Evolutionary conservation across 2,329 filamentous ascomycete genomes (phyloP).

Genomic region (Xylaria polymorpha): DNA sequence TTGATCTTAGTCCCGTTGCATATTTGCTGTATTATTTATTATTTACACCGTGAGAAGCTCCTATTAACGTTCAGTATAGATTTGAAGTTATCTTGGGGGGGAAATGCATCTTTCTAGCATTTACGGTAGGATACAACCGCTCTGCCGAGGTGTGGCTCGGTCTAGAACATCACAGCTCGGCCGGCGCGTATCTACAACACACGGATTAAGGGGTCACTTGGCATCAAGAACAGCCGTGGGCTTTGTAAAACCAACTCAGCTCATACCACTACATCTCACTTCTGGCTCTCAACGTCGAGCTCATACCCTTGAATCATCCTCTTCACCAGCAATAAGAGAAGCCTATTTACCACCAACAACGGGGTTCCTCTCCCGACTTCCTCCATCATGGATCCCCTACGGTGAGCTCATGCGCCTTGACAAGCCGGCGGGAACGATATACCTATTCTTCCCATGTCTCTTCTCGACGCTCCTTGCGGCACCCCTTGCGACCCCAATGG

Average conservation of each 20-base stretch:
- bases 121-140: conserved; percentile 25
- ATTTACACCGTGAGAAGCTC: too few species aligned
- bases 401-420: conserved; percentile 84
- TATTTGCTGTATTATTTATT: not conserved
- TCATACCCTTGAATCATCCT: conserved; percentile 44
- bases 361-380: conserved; percentile 77
- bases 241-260: conserved; percentile 39
- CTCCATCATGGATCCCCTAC: conserved; percentile 78
- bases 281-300: conserved; percentile 33
- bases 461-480: conserved; percentile 87
- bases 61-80: conserved; percentile 16
- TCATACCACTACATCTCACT: conserved; percentile 25
- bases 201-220: conserved; percentile 20
- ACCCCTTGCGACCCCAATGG: conserved; percentile 71
- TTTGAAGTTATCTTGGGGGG: not conserved
- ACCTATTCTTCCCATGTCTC: conserved; percentile 86
- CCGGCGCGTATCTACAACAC: conserved; percentile 30
- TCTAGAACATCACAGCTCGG: conserved; percentile 22
- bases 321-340: conserved; percentile 41
- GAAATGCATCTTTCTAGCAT: conserved; percentile 27
- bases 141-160: conserved; percentile 13
- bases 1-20: too few species aligned
- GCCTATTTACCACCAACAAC: conserved; percentile 76
- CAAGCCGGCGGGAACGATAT: conserved; percentile 84
- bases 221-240: conserved; percentile 36